A percentile compares a stretch with the other conserved stretches of the same genome.
phyloP scores from a whole-genome alignment of 2,329 filamentous ascomycete species.

The Fusarium euwallaceae region DNA sequence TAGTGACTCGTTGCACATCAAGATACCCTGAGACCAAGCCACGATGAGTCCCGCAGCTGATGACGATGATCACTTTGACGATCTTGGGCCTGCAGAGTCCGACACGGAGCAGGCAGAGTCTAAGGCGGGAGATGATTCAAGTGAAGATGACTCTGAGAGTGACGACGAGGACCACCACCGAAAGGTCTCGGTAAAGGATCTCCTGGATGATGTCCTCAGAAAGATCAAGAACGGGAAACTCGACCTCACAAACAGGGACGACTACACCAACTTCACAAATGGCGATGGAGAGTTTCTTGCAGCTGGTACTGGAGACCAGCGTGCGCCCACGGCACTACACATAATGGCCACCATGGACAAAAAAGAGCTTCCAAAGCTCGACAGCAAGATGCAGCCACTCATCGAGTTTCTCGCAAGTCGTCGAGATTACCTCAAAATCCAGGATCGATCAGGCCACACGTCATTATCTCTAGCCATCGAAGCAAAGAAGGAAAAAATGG shows the following conservation, averaged over 20 bases:
- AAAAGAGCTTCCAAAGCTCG: conserved; percentile 30
- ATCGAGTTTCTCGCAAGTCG: not conserved
- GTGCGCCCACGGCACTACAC: conserved; percentile 33
- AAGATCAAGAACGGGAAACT: not conserved
- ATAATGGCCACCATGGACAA: conserved; percentile 34
- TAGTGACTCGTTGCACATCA: not conserved
- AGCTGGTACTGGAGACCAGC: conserved; percentile 20
- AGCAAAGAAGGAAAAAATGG: conserved; percentile 1
- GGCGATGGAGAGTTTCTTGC: conserved; percentile 22
- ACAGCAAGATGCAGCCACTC: conserved; percentile 33
- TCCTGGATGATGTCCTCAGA: not conserved
- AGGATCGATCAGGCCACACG: not conserved
- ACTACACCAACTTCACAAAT: not conserved
- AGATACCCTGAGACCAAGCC: not conserved
- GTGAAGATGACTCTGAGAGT: conserved; percentile 35
- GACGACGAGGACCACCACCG: conserved; percentile 17
- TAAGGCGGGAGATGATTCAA: not conserved
- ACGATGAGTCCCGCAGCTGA: not conserved
- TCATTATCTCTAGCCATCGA: conserved; percentile 8
- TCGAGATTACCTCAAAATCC: not conserved
- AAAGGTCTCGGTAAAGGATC: not conserved
- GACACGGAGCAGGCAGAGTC: not conserved
- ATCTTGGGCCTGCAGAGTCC: not conserved
- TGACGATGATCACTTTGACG: not conserved
- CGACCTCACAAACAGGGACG: conserved; percentile 4